phyloP scores from a whole-genome alignment of 2,329 filamentous ascomycete genomes.

The Sarocladiaceae sp. region DNA sequence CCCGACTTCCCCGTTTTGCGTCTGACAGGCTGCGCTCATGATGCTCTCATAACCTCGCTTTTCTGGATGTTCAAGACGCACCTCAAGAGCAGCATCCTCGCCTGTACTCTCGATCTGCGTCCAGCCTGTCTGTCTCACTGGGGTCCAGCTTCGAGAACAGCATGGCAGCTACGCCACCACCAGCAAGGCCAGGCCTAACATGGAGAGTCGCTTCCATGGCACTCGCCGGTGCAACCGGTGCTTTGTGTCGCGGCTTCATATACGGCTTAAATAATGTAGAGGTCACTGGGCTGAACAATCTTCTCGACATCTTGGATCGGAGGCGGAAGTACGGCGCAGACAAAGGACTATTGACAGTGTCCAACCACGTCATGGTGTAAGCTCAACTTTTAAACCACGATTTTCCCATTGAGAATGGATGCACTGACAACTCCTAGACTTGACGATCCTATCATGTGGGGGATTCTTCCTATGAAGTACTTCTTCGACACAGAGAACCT shows the following conservation, averaged over 20 bases:
- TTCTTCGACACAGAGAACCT: conserved; percentile 66
- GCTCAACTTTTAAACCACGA: conserved; percentile 11
- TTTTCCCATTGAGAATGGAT: conserved; percentile 10
- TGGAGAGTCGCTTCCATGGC: conserved; percentile 70
- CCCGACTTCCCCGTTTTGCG: background rate
- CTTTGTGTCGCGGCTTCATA: conserved; percentile 68
- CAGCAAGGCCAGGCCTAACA: conserved; percentile 49
- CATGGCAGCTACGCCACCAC: conserved; percentile 19
- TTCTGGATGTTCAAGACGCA: background rate
- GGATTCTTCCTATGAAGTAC: conserved; percentile 71
- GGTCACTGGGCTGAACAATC: conserved; percentile 67
- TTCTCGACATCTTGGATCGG: conserved; percentile 71
- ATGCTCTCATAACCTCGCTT: background rate
- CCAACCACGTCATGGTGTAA: conserved; percentile 37
- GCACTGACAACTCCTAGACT: conserved; percentile 59
- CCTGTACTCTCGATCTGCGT: background rate
- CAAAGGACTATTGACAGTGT: conserved; percentile 72
- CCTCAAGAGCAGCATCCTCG: too few species aligned
- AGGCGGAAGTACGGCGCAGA: conserved; percentile 53
- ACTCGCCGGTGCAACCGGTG: conserved; percentile 66
- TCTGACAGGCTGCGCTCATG: background rate
- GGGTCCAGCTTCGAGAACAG: background rate
- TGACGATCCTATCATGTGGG: conserved; percentile 94
- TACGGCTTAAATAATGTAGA: conserved; percentile 69
- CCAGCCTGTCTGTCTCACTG: background rate